These are phyloP conservation scores for Cladosporium halotolerans DNA, from an alignment of 2,329 filamentous ascomycete species.

Conservation along the genomic window DNA sequence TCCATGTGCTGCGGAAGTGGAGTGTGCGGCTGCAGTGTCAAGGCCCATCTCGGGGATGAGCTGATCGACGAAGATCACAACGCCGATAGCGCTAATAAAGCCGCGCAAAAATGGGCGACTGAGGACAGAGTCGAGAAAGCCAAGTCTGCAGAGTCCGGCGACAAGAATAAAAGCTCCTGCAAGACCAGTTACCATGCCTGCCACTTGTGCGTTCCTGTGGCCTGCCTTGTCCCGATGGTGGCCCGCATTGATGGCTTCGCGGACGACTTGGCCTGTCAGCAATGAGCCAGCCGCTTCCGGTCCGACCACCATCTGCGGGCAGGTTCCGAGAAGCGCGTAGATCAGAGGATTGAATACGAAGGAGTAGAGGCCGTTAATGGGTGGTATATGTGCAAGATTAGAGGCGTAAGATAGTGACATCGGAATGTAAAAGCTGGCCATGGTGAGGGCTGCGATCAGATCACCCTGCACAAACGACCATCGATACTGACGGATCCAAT, in stretches of 20 bases:
- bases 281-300: conserved; percentile 92
- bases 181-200: conserved; percentile 81
- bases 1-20: conserved; percentile 64
- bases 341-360: conserved; percentile 90
- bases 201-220: conserved; percentile 70
- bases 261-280: conserved; percentile 79
- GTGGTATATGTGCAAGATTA: conserved; percentile 86
- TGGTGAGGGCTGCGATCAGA: conserved; percentile 80
- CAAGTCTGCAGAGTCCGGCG: conserved; percentile 75
- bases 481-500: conserved; percentile 84
- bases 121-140: conserved; percentile 89
- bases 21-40: conserved; percentile 55
- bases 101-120: conserved; percentile 87
- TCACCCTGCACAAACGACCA: conserved; percentile 79
- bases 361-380: conserved; percentile 88
- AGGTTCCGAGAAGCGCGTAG: conserved; percentile 86
- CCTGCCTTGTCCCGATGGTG: conserved; percentile 60
- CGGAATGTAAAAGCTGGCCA: conserved; percentile 97
- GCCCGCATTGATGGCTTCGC: conserved; percentile 66
- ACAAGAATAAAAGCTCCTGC: conserved; percentile 83
- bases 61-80: conserved; percentile 94
- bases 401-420: conserved; percentile 92
- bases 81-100: conserved; percentile 94
- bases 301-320: conserved; percentile 87
- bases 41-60: conserved; percentile 85